Base-by-base conservation (phyloP, 805 yeast genomes). In the Candida odintsovae region DNA sequence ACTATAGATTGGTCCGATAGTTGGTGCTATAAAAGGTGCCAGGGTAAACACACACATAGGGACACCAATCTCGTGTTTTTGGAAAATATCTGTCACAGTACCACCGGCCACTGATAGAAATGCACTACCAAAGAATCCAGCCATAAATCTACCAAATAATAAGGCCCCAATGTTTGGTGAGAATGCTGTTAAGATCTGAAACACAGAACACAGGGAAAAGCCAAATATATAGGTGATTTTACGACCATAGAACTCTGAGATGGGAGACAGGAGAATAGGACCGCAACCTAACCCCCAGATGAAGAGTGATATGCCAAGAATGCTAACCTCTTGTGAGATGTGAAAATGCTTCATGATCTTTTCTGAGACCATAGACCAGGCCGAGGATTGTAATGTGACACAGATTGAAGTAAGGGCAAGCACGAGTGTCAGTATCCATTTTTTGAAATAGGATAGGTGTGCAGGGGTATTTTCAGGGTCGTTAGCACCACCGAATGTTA, bases 71-170 rank as follows among this genome's bases (percentile, higher is more conserved):
- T 79, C 75, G 45, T 71, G 64, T 48, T 80, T 79, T 18, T 68
- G 68, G 69, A 80, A 86, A 47, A 86, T 70, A 62, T 86, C 95
- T 11, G 88, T 80, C 40, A 86, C 68, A 1, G 86, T 74, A 19
- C 94, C 95, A 31, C 90, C 90, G 10, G 89, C 88, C 28, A 85
- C 83, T 50, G 83, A 78, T 53, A 86, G 68, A 37, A 89, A 85
- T 3, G 86, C 83, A 43, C 88, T 81, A 4, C 90, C 90, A 54
- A 82, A 82, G 40, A 85, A 72, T 1, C 94, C 94, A 12, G 82
- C 78, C 50, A 83, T 64, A 52, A 83, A 78, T 51, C 94, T 75
- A 43, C 82, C 77, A 40, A 83, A 76, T 47, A 83, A 63, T 47
- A 86, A 66, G 29, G 83, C 86, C 9, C 80, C 82, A 28, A 80